phyloP scores from a whole-genome alignment of 176 grass and related monocot genomes.

The Oryza longistaminata region DNA sequence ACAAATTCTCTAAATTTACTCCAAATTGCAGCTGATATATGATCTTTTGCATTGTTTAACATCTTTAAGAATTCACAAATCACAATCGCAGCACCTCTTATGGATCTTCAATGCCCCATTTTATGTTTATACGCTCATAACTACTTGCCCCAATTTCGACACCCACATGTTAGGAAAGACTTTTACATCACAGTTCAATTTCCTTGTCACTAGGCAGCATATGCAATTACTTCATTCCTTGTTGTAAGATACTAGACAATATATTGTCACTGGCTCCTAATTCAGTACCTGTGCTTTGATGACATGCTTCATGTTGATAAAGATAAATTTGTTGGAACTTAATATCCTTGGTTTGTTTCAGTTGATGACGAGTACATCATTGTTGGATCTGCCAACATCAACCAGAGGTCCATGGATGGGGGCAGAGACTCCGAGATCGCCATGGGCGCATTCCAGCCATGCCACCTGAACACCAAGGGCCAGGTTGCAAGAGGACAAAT shows the following conservation, averaged over 20 bases:
- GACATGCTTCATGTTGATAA: neutral
- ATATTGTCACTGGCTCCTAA: neutral
- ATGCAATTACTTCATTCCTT: neutral
- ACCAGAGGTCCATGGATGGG: slow-evolving; percentile 95
- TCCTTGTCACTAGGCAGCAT: neutral
- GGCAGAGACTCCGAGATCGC: slow-evolving; percentile 84
- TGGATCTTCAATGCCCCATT: neutral
- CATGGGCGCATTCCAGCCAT: slow-evolving; percentile 75
- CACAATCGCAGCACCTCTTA: neutral
- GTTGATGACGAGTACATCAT: slow-evolving; percentile 97
- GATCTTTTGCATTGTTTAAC: neutral
- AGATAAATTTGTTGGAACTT: slow-evolving; percentile 3
- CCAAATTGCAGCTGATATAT: neutral
- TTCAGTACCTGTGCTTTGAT: slow-evolving; percentile 23
- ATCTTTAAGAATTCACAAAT: neutral
- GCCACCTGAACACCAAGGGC: slow-evolving; percentile 54
- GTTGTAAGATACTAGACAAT: neutral
- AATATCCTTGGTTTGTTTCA: slow-evolving; percentile 37
- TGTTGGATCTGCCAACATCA: slow-evolving; percentile 88
- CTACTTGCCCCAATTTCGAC: neutral
- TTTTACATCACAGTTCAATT: neutral
- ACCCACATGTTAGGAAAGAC: neutral
- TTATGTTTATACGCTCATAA: neutral
- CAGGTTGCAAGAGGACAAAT: slow-evolving; percentile 73
- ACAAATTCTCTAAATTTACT: neutral